phyloP scores from a whole-genome alignment of 768 basidiomycete genomes.

The Russula emetica region DNA sequence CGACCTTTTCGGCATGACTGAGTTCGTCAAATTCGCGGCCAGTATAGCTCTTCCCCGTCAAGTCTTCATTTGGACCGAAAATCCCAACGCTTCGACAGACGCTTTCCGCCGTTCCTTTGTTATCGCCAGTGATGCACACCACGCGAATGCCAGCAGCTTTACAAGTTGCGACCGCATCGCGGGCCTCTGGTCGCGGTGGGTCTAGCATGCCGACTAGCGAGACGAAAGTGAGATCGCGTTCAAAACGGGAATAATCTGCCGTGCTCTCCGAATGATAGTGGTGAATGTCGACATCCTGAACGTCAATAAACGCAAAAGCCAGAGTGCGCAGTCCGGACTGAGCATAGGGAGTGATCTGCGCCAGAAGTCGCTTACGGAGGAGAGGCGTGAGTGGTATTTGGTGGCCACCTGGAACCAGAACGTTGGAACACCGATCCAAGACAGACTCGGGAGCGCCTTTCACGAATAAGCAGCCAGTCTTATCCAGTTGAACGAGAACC shows the following conservation, averaged over 20 bases:
- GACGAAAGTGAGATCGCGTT: constrained; percentile 88
- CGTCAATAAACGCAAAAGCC: constrained; percentile 83
- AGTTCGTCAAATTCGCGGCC: constrained; percentile 87
- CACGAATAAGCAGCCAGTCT: constrained; percentile 75
- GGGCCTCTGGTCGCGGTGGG: constrained; percentile 93
- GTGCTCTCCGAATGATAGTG: constrained; percentile 80
- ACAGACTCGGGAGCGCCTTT: constrained; percentile 98
- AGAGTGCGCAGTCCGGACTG: constrained; percentile 82
- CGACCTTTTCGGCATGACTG: constrained; percentile 71
- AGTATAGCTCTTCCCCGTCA: constrained; percentile 94
- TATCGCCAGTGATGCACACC: constrained; percentile 97
- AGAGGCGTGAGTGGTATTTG: constrained; percentile 59
- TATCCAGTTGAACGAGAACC: constrained; percentile 72
- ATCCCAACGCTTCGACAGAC: constrained; percentile 97
- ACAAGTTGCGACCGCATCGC: constrained; percentile 82
- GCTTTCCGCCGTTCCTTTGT: constrained; percentile 95
- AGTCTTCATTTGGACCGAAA: constrained; percentile 78
- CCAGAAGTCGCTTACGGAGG: constrained; percentile 57
- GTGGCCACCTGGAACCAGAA: constrained; percentile 55
- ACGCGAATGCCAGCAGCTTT: constrained; percentile 91
- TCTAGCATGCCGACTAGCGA: constrained; percentile 97
- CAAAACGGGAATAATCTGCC: constrained; percentile 84
- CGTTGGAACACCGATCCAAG: constrained; percentile 79
- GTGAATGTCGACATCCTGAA: constrained; percentile 65
- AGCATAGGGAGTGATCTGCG: constrained; percentile 70